A percentile compares a stretch with the other conserved stretches of the same genome.
Evolutionary conservation across 2,329 filamentous ascomycete species (phyloP).

Genomic region (Fusarium haematococcum): DNA sequence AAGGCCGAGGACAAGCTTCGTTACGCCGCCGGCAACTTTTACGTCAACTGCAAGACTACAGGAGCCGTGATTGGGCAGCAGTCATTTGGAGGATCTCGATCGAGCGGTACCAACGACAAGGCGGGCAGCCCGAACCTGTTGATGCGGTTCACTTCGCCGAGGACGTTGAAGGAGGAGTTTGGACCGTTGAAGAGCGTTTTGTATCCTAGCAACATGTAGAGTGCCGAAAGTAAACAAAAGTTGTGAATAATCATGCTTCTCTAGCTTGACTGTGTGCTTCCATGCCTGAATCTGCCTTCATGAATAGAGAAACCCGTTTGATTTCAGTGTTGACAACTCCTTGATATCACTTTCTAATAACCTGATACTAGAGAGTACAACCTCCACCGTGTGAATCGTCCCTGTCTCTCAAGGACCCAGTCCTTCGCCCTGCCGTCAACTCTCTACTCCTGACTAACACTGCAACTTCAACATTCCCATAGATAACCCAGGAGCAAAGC

Average conservation of each 20-base stretch:
- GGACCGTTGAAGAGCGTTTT: neutral
- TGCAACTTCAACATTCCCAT: neutral
- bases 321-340: neutral
- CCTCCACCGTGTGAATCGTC: neutral
- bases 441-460: neutral
- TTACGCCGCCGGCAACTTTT: slow-evolving; percentile 83
- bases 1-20: slow-evolving; percentile 76
- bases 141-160: slow-evolving; percentile 60
- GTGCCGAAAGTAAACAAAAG: neutral
- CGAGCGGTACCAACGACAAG: slow-evolving; percentile 78
- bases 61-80: slow-evolving; percentile 78
- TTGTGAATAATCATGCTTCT: neutral
- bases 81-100: slow-evolving; percentile 76
- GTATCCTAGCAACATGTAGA: slow-evolving; percentile 12
- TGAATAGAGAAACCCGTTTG: neutral
- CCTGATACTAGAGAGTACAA: neutral
- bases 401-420: neutral
- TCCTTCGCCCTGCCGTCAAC: neutral
- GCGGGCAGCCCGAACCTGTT: slow-evolving; percentile 72
- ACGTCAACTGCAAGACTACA: slow-evolving; percentile 83
- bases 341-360: neutral
- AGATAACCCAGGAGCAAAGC: neutral
- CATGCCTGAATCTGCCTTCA: neutral
- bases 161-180: slow-evolving; percentile 14
- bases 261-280: neutral